Evolutionary conservation across 441 rosid genomes (phyloP), one percentile per base, ranked within the genome.

Genomic region (Macaranga tanarius): DNA sequence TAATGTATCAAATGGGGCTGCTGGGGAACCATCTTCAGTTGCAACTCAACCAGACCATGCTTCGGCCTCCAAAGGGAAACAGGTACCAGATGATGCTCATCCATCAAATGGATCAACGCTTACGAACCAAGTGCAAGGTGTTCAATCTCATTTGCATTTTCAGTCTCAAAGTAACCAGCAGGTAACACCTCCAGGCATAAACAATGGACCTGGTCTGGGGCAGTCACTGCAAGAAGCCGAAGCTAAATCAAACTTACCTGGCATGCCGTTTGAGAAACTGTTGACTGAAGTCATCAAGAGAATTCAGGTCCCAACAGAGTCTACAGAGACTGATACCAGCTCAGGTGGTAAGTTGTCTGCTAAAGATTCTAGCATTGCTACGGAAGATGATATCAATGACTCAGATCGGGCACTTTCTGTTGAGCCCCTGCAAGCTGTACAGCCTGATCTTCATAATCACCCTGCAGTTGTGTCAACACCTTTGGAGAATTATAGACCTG

Each of bases 341-440:
- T 75, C 77, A 68, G 77, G 81, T 60, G 73, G 61, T 59, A 65
- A 71, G 50, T 72, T 70, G 65, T 28, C 65, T 25, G 57, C 26
- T 56, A 74, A 80, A 50, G 83, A 73, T 79, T 79, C 79, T 17
- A 66, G 74, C 69, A 42, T 69, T 55, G 62, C 42, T 23, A 55
- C 62, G 7, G 81, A 82, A 45, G 86, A 84, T 3, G 87, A 77
- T 67, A 71, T 20, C 65, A 44, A 59, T 34, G 72, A 76, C 7
- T 42, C 47, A 23, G 82, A 84, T 77, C 88, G 81, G 73, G 84
- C 90, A 31, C 89, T 89, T 71, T 84, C 87, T 34, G 77, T 84
- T 52, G 97, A 89, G 81, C 94, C 99, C n/a, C 71, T 87, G 74
- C 90, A 86, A 79, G 77, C 87, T 0, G 72, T 90, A 45, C 92